Evolutionary conservation across 768 basidiomycete genomes (phyloP), one percentile per base, ranked within the genome.

Genomic region (Postia placenta): DNA sequence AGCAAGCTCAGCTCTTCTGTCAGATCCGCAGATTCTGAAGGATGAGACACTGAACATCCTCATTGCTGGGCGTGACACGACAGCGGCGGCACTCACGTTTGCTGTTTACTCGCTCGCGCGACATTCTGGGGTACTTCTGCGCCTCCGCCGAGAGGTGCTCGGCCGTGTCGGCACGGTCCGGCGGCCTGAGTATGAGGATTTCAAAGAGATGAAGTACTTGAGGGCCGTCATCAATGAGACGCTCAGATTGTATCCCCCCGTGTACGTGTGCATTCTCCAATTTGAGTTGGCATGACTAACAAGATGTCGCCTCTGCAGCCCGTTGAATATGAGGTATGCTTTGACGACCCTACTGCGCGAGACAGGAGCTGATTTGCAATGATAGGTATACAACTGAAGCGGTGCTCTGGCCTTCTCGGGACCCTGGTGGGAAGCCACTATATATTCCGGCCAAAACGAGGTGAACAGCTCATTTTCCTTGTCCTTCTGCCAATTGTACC

Each of bases 1-100:
- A n/a, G n/a, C n/a, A n/a, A n/a, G n/a, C n/a, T n/a, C n/a, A n/a
- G n/a, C n/a, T n/a, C n/a, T n/a, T 33, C 30, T 15, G 9, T 1
- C 41, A 67, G 66, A 67, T 54, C 53, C 51, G 20, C 49, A 47
- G 9, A 45, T 66, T 15, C 35, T 67, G 0, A 56, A 59, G 14
- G 66, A 67, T 45, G 64, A 66, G 45, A 55, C 54, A 5, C 45
- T 65, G 27, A 67, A 66, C 45, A 66, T 67, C 42, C 52, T 66
- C 51, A 46, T 67, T 14, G 66, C 66, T 5, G 64, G 64, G 19
- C 40, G 48, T 20, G 48, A 49, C 17, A 49, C 48, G 20, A 71
- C 67, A 1, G 75, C 80, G 4, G 66, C 69, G 27, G 70, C 70
- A 7, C 49, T 69, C 5, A 68, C 68, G 4, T 65, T 64, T 33